Conservation (phyloP, 768 basidiomycete species). For the Serendipita sp. region DNA sequence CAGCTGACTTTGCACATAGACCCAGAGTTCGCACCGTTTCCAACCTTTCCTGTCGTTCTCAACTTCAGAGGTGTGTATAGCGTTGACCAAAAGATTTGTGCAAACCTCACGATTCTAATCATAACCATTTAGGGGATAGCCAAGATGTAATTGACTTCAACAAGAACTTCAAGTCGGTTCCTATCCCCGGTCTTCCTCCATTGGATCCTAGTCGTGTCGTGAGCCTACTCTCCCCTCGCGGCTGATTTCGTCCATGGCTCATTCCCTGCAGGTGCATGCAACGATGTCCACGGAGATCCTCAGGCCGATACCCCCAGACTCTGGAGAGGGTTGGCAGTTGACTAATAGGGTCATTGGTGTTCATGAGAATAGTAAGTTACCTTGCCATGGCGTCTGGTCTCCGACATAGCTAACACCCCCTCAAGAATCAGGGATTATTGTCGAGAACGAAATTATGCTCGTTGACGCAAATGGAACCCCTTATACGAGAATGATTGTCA, state of each 20-base stretch:
- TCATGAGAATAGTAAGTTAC: slow-evolving; percentile 63
- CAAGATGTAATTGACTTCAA: slow-evolving; percentile 59
- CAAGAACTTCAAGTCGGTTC: slow-evolving; percentile 24
- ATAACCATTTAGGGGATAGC: slow-evolving; percentile 28
- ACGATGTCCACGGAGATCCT: slow-evolving; percentile 68
- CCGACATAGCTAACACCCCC: not conserved
- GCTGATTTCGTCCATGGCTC: not conserved
- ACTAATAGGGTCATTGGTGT: slow-evolving; percentile 50
- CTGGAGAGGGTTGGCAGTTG: slow-evolving; percentile 67
- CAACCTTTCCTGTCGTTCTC: slow-evolving; percentile 75
- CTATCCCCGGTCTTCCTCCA: slow-evolving; percentile 51
- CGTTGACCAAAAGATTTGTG: not conserved
- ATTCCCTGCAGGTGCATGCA: slow-evolving; percentile 46
- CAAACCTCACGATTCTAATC: not conserved
- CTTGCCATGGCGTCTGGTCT: not conserved
- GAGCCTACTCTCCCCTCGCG: slow-evolving; percentile 16
- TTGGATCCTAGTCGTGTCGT: slow-evolving; percentile 59
- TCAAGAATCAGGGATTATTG: slow-evolving; percentile 58
- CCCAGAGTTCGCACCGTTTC: slow-evolving; percentile 56
- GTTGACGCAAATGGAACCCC: slow-evolving; percentile 43
- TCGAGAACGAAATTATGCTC: slow-evolving; percentile 47
- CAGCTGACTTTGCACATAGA: slow-evolving; percentile 24
- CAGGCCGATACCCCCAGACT: slow-evolving; percentile 58
- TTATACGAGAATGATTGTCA: slow-evolving; percentile 49
- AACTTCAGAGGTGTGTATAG: slow-evolving; percentile 40